These are phyloP conservation scores for Backusella macrospora DNA, from an alignment of 192 early-diverging fungal genomes.

Conservation along the genomic window DNA sequence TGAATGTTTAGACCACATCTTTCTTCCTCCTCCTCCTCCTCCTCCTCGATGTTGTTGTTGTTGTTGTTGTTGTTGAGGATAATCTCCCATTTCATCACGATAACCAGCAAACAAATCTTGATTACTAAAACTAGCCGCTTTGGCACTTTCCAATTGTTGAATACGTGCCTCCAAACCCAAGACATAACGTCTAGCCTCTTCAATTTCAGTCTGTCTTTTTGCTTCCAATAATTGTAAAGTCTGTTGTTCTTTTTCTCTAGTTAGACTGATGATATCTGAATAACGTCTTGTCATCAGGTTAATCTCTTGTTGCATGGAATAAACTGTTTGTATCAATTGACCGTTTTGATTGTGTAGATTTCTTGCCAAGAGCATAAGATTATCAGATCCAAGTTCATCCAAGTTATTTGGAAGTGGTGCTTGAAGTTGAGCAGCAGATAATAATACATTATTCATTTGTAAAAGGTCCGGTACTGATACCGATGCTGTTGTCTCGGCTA, in stretches of 20 bases:
- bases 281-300: slow-evolving; percentile 47
- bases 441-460: background rate
- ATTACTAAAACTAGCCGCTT: slow-evolving; percentile 26
- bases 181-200: slow-evolving; percentile 52
- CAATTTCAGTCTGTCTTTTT: slow-evolving; percentile 51
- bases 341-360: slow-evolving; percentile 50
- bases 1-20: background rate
- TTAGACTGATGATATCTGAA: slow-evolving; percentile 43
- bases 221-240: slow-evolving; percentile 1
- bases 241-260: slow-evolving; percentile 47
- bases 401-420: slow-evolving; percentile 1
- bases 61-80: background rate
- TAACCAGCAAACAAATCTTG: slow-evolving; percentile 36
- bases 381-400: background rate
- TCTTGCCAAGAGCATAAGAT: slow-evolving; percentile 11
- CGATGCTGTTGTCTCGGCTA: background rate
- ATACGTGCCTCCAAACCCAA: slow-evolving; percentile 34
- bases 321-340: slow-evolving; percentile 44
- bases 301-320: slow-evolving; percentile 55
- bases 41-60: background rate
- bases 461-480: background rate
- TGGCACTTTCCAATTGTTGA: slow-evolving; percentile 11
- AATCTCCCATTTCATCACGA: slow-evolving; percentile 25
- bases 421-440: background rate
- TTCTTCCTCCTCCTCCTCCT: background rate